Evolutionary conservation across 2,329 filamentous ascomycete genomes (phyloP).

Genomic region (Cladorrhinum sp.): DNA sequence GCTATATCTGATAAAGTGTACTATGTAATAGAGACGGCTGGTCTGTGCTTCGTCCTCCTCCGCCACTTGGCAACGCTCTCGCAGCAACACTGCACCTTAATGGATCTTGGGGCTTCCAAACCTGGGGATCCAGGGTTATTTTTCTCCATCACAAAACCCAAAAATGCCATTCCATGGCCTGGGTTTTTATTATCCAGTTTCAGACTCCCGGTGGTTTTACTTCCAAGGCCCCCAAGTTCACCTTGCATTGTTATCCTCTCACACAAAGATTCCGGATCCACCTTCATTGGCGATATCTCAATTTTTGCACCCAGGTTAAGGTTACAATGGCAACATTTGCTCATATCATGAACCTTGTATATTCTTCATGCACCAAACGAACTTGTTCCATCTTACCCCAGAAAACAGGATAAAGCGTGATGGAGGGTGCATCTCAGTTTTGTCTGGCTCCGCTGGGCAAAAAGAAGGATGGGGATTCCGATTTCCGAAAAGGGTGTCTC

Average conservation of each 20-base stretch:
- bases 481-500: background rate
- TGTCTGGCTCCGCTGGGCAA: background rate
- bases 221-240: no score
- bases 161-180: background rate
- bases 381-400: background rate
- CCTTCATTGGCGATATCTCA: no score
- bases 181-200: no score
- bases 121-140: background rate
- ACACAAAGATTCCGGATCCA: no score
- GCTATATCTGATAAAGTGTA: no score
- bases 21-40: background rate
- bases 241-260: no score
- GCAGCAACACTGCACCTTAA: background rate
- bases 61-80: background rate
- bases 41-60: conserved; percentile 3
- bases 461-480: background rate
- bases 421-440: background rate
- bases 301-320: no score
- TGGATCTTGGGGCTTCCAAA: background rate
- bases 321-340: no score
- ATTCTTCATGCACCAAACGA: no score
- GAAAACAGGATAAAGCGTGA: background rate
- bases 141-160: background rate
- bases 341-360: no score
- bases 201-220: no score